Evolutionary conservation across 208 protist species (phyloP), one percentile per base, ranked within the genome.

Genomic region (Angomonas ambiguus): DNA sequence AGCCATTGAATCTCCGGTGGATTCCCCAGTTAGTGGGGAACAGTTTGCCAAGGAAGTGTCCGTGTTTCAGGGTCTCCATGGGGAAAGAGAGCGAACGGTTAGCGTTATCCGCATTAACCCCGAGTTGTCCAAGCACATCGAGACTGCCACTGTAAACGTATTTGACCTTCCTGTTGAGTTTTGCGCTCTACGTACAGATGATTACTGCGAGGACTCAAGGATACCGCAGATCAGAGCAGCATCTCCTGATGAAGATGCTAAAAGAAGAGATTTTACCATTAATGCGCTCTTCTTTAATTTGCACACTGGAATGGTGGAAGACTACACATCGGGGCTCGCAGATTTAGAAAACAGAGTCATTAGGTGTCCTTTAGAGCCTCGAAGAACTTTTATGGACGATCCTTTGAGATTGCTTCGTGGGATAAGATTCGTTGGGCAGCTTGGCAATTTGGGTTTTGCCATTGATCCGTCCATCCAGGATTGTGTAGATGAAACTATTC

Each of bases 211-310:
- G 2, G 79, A 92, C 25, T 92, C 80, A 8, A 81, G 98, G 60
- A 99, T 99, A 31, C 97, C 98, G 5, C 51, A 74, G 48, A 85
- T 96, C 18, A 80, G 84, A 1, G 71, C 81, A 16, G 93, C 78
- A n/a, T 91, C 86, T 0, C 80, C 89, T 22, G 27, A 79, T n/a
- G 87, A 99, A 65, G 98, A 99, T 76, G 96, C 98, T 1, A 58
- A 86, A 27, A 74, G 98, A 18, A 83, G 98, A 27, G 98, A 99
- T 79, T 97, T 99, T 65, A 99, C 98, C n/a, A 95, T 99, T 33
- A 99, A 99, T 79, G 73, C 96, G 18, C 83, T 99, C 4, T 99
- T 99, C 71, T 99, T 98, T 67, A 99, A 99, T 74, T 80, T 99
- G n/a, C 88, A 98, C 73, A 96, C 76, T 8, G 75, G 77, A 24